Percentiles rank a stretch among this genome's conserved stretches.
Evolutionary conservation across 371 early-diverging fungal species (phyloP).

Genomic region (Vairimorpha apis): DNA sequence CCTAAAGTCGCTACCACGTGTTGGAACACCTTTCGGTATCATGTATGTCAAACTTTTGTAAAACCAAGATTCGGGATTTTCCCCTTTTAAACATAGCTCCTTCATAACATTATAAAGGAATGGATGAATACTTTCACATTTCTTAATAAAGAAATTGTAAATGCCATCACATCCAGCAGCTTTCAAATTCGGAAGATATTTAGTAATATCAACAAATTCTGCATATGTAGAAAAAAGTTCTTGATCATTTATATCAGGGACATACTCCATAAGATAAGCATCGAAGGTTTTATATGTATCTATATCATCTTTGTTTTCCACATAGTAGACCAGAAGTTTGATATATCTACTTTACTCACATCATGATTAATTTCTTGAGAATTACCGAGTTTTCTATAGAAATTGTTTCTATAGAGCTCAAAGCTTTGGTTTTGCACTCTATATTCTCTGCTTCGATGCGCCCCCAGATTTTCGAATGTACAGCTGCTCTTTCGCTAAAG

Average conservation of each 20-base stretch:
- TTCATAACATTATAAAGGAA: background rate
- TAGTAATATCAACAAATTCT: slow-evolving; percentile 1
- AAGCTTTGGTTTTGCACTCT: background rate
- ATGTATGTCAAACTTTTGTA: slow-evolving; percentile 29
- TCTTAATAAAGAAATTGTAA: background rate
- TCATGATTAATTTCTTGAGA: too few species aligned
- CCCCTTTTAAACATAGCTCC: too few species aligned
- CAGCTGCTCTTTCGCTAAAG: background rate
- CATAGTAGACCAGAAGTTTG: background rate
- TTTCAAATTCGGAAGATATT: background rate
- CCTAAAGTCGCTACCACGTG: slow-evolving; percentile 13
- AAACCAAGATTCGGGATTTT: slow-evolving; percentile 21
- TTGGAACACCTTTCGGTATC: slow-evolving; percentile 23
- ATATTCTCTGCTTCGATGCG: background rate
- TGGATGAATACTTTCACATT: background rate
- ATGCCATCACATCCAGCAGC: background rate
- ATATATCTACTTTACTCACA: background rate
- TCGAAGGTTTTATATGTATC: background rate
- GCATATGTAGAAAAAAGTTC: too few species aligned
- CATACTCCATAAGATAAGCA: background rate
- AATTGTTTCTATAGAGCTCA: background rate
- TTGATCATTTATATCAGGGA: too few species aligned
- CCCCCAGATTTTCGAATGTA: background rate
- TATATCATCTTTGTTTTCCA: background rate
- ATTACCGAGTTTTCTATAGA: background rate